Evolutionary conservation across 2,329 filamentous ascomycete species (phyloP).

Genomic region (Epichloe gansuensis): DNA sequence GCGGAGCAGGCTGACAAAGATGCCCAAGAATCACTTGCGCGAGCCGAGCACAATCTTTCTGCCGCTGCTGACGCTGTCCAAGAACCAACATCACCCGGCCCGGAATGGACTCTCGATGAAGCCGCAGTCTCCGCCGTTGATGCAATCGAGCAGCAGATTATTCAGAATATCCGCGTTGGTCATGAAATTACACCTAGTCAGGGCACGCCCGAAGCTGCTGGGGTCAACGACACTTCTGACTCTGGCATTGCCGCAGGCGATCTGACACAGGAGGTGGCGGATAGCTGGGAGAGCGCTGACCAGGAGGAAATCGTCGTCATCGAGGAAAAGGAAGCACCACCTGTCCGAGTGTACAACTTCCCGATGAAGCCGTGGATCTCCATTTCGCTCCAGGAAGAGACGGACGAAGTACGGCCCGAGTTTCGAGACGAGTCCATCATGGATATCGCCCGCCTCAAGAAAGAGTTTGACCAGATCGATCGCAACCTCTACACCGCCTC

Average conservation of each 20-base stretch:
- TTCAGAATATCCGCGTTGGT: constrained; percentile 32
- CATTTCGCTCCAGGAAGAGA: constrained; percentile 56
- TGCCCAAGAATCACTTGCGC: constrained; percentile 52
- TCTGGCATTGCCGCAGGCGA: constrained; percentile 38
- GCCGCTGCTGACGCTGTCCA: constrained; percentile 26
- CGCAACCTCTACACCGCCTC: constrained; percentile 84
- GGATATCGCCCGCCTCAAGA: constrained; percentile 89
- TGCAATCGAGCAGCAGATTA: constrained; percentile 9
- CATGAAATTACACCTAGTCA: constrained; percentile 36
- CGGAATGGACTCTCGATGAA: constrained; percentile 1
- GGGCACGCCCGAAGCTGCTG: constrained; percentile 26
- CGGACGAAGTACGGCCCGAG: constrained; percentile 41
- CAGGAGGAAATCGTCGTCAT: constrained; percentile 52
- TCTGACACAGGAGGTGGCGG: constrained; percentile 51
- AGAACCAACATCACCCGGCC: constrained; percentile 22
- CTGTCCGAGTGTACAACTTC: constrained; percentile 82
- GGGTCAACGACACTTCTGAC: constrained; percentile 36
- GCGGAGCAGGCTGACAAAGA: constrained; percentile 39
- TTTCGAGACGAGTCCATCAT: constrained; percentile 74
- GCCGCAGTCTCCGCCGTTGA: constrained; percentile 1
- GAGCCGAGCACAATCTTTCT: constrained; percentile 36
- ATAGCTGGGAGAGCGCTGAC: constrained; percentile 84
- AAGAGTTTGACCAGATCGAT: constrained; percentile 95
- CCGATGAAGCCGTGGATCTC: constrained; percentile 94
- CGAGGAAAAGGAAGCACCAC: constrained; percentile 51